Evolutionary conservation across 1,139 yeast genomes (phyloP), one percentile per base, ranked within the genome.

Genomic region (Hyphopichia burtonii): DNA sequence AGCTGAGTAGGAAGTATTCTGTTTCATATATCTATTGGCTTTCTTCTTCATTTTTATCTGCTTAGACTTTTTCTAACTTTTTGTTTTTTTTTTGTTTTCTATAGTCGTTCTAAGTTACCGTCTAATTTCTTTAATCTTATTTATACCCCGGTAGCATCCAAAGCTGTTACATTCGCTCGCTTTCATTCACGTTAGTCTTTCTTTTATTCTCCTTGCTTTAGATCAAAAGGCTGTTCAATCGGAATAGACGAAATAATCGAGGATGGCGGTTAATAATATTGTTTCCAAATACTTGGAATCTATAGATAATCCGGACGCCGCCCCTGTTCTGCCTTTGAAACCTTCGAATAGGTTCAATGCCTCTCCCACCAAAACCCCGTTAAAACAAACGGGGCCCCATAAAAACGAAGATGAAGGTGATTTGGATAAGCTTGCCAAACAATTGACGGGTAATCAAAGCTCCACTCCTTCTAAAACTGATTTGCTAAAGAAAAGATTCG

Each of bases 391-490:
- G 3, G 23, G 16, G 15, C 9, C 17, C 11, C 10, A 37, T 16
- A 11, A 10, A 16, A 31, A 31, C 22, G 48, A 53, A n/a, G 53
- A 56, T 33, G 63, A 62, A 41, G 54, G 55, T 15, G 78, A 72
- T 44, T 58, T 73, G 42, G 78, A 73, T 39, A 61, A 53, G 16
- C 56, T 73, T 41, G 77, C 77, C 4, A 56, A 62, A 38, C 70
- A 73, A 49, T 54, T 73, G 47, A 59, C 68, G 43, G 50, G 64
- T 18, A 57, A 61, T 3, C 61, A 66, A 1, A 36, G 53, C 2
- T 39, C 54, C 4, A 54, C 61, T 23, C 66, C 71, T 5, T 52
- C 64, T 17, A 66, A 61, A 40, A 59, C 63, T 2, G 62, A 61
- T 3, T 50, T 66, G 22, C 52, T 70, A 15, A 55, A 69, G 36